Base-by-base conservation (phyloP, 169 alveolate species). In the Pseudocohnilembus persalinus region DNA sequence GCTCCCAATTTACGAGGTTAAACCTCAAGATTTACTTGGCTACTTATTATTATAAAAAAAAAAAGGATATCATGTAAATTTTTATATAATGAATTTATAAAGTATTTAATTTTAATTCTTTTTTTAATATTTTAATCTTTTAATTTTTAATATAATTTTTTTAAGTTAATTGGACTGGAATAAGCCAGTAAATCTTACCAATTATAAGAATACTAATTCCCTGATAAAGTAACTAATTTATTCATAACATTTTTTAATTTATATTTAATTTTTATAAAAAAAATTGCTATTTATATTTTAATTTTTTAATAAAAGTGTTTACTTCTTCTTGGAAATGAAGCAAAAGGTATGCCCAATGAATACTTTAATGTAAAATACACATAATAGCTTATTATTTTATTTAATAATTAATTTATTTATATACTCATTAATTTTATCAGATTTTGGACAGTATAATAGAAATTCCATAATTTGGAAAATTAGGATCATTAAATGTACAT, bases 271-370 rank as follows among this genome's bases (percentile, higher is more conserved):
- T n/a, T n/a, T n/a, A n/a, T n/a, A n/a, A n/a, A n/a, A n/a, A n/a
- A n/a, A n/a, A n/a, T n/a, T n/a, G n/a, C n/a, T n/a, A n/a, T n/a
- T n/a, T n/a, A n/a, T n/a, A n/a, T n/a, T n/a, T n/a, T n/a, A n/a
- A n/a, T n/a, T n/a, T n/a, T n/a, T n/a, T n/a, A n/a, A n/a, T n/a
- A n/a, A n/a, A 91, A 93, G 79, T 88, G 91, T 82, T 87, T 93
- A 1, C 80, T 93, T 74, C 85, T 93, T 33, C 73, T 93, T 63
- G 95, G 96, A 28, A 90, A 90, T 75, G 96, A 93, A 84, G 91
- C 90, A 75, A 90, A 91, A 75, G 96, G 95, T 77, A 89, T 93
- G 74, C 96, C 96, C 33, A 84, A 89, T 76, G 90, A 91, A 84
- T 91, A 91, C 65, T 79, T 88, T 73, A 85, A 88, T 81, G 31